Evolutionary conservation across 805 yeast genomes (phyloP).

Genomic region (Wickerhamiella nectarea): DNA sequence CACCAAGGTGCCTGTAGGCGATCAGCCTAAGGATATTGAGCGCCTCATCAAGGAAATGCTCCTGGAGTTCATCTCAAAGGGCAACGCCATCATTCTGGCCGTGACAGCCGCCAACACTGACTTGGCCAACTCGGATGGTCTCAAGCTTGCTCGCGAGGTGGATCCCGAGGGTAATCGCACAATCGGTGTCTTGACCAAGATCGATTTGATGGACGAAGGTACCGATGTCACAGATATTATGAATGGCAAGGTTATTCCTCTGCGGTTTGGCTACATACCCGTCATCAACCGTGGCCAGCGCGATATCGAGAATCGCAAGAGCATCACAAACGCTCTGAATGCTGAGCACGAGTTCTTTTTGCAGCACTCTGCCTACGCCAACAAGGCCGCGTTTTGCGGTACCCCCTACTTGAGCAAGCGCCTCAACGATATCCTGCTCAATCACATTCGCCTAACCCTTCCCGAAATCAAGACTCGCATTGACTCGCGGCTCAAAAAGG

Average conservation of each 20-base stretch:
- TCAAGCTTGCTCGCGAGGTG: constrained; percentile 91
- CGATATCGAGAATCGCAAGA: constrained; percentile 77
- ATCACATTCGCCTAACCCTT: constrained; percentile 74
- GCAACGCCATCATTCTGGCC: constrained; percentile 87
- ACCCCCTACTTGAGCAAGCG: constrained; percentile 92
- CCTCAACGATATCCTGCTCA: constrained; percentile 74
- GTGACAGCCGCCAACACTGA: constrained; percentile 96
- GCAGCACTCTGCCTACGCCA: constrained; percentile 72
- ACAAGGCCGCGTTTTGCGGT: constrained; percentile 91
- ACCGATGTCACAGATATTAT: constrained; percentile 92
- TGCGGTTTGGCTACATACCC: constrained; percentile 91
- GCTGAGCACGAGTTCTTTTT: constrained; percentile 78
- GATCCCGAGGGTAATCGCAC: constrained; percentile 94
- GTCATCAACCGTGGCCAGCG: constrained; percentile 96
- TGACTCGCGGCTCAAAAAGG: constrained; percentile 72
- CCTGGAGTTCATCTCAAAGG: constrained; percentile 84
- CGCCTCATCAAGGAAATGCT: constrained; percentile 85
- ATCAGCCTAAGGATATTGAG: constrained; percentile 96
- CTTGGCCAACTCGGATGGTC: constrained; percentile 91
- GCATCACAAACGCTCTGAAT: constrained; percentile 73
- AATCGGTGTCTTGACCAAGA: constrained; percentile 90
- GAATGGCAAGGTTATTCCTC: constrained; percentile 90
- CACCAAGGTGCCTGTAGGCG: constrained; percentile 97
- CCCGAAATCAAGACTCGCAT: constrained; percentile 91
- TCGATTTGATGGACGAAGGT: constrained; percentile 96